These are phyloP conservation scores for Suillus paluster DNA, from an alignment of 768 basidiomycete species.

Conservation along the genomic window DNA sequence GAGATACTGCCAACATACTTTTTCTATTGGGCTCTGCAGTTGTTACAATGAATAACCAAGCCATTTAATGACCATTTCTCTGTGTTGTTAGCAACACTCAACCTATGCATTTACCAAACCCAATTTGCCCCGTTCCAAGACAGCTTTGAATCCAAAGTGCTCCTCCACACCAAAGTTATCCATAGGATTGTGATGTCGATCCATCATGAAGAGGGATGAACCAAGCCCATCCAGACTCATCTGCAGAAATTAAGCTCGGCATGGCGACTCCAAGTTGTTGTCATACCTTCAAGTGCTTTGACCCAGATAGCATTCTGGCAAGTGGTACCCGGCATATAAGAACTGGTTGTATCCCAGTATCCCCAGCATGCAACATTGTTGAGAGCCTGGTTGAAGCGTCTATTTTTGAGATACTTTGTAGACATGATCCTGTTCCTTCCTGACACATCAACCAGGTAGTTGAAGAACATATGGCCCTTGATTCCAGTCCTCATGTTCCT, in stretches of 20 bases:
- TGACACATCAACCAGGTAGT: constrained; percentile 42
- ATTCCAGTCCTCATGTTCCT: constrained; percentile 23
- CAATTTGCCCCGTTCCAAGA: constrained; percentile 10
- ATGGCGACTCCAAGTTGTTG: background rate
- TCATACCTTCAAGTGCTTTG: constrained; percentile 37
- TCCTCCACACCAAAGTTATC: constrained; percentile 16
- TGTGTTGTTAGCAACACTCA: background rate
- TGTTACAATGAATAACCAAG: background rate
- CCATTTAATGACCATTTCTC: background rate
- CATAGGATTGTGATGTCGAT: constrained; percentile 41
- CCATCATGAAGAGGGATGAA: constrained; percentile 57
- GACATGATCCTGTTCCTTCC: constrained; percentile 43
- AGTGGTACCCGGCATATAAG: constrained; percentile 34
- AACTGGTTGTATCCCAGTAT: constrained; percentile 37
- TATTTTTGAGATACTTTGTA: constrained; percentile 40
- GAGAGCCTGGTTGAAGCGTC: constrained; percentile 37
- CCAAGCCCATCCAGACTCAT: constrained; percentile 61
- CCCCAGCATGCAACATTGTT: constrained; percentile 42
- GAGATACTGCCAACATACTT: background rate
- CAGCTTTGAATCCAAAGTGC: constrained; percentile 17
- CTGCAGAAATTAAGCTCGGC: constrained; percentile 24
- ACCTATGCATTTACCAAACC: background rate
- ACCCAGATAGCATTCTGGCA: constrained; percentile 41
- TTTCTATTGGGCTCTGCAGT: background rate
- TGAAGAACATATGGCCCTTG: constrained; percentile 34